Base-by-base conservation (phyloP, 768 basidiomycete species). In the Suillus paluster region DNA sequence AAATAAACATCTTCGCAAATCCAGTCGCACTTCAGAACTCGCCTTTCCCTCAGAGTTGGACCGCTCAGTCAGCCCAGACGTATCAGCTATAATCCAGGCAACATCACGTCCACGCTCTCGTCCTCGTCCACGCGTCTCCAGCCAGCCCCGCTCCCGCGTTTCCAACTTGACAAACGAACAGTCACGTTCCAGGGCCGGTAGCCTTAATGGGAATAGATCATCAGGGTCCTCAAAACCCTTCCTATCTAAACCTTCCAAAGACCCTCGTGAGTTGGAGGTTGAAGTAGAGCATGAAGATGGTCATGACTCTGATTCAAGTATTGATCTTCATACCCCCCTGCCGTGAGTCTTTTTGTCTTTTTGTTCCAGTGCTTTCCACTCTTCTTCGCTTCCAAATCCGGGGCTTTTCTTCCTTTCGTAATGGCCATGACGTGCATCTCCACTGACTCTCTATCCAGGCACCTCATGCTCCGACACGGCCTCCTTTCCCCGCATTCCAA, bases 261-360 rank as follows among this genome's bases (percentile, higher is more conserved):
- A 27, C 8, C 6, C 9, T 17, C 42, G 48, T 15, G 49, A 55
- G 12, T 56, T 58, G 60, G 58, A 23, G 30, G 4, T 19, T 45
- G 33, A 39, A 54, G 64, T 68, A 52, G 77, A 72, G 38, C 74
- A 46, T 11, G 68, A 72, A 5, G 77, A 71, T 11, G 80, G 63
- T 1, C 75, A 76, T 27, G 84, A 84, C n/a, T 81, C 81, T 1
- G 86, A 88, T 74, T 88, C 87, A 19, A 87, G 86, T 71, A 70
- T 89, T 55, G 88, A 90, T 73, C 67, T 90, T 36, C 87, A 89
- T 66, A 90, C 88, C 1, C 87, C 88, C 0, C 70, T 90, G 10
- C 87, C 88, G 88, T 89, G 67, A 73, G 88, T 84, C 11, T n/a
- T n/a, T n/a, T n/a, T n/a, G n/a, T n/a, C 17, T 30, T 27, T 36